Evolutionary conservation across 352 stramenopile species (phyloP), one percentile per base, ranked within the genome.

Genomic region (Phytophthora ramorum): DNA sequence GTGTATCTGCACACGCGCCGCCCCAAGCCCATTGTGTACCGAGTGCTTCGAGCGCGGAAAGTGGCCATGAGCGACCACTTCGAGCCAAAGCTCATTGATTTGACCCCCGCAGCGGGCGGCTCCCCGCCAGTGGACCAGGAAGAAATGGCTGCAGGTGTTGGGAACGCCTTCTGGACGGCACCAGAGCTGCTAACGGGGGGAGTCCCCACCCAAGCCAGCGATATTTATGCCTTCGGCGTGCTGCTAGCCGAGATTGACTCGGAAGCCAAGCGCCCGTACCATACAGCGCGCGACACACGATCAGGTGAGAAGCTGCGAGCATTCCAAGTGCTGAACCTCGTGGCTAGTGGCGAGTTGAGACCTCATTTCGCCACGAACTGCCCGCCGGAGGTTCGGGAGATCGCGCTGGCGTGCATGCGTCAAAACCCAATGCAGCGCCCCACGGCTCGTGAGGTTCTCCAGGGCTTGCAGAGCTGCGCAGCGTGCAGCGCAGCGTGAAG

Each of bases 141-240:
- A 35, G 55, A 67, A 7, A 17, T 76, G 34, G 62, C 63, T 19
- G 68, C 68, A 7, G 70, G 66, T 3, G 47, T 61, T 26, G 70
- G 70, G 6, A 67, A 68, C 34, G 57, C 62, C 10, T 73, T 66
- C 44, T 78, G 70, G 70, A 66, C 76, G 3, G 74, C 84, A 0
- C 84, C 84, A 0, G 84, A 92, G 60, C 66, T 91, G 32, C 66
- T 90, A 14, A 66, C 35, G 6, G 72, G 78, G 13, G 84, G 78
- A 7, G 63, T 71, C 10, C 65, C 78, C 7, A 87, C 78, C 0
- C 76, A 78, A 26, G 83, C 85, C 58, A 79, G 78, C 37, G 81
- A 90, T 64, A 79, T 90, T 73, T 90, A 81, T 69, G 78, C 81
- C 22, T 84, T 88, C 22, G 81, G 81, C n/a, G 77, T 82, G 51